Conservation (phyloP, 352 stramenopile species). For the Aphanomyces astaci region DNA sequence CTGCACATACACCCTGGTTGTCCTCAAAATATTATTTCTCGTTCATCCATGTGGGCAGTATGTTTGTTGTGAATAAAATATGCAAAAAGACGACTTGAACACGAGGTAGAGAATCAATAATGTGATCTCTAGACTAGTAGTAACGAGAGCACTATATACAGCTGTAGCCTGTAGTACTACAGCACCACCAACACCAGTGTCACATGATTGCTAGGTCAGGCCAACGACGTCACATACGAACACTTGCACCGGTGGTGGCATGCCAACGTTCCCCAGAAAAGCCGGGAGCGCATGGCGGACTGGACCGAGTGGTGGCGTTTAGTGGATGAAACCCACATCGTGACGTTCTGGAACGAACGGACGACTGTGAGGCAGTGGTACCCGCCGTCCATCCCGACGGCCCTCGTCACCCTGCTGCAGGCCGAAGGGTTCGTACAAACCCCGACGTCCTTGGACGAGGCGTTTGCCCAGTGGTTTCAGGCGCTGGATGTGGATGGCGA, state of each 20-base stretch:
- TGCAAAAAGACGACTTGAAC: too few species aligned
- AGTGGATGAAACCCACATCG: background rate
- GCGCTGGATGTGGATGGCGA: conserved; percentile 2
- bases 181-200: too few species aligned
- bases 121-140: too few species aligned
- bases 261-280: conserved; percentile 3
- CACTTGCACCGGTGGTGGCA: conserved; percentile 11
- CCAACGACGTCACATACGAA: background rate
- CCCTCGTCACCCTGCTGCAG: background rate
- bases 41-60: too few species aligned
- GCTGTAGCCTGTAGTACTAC: too few species aligned
- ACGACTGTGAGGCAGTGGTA: conserved; percentile 10
- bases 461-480: background rate
- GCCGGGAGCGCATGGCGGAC: background rate
- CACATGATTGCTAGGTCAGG: too few species aligned
- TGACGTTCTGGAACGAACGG: conserved; percentile 8
- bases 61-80: too few species aligned
- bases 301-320: background rate
- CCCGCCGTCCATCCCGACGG: background rate
- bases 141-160: too few species aligned
- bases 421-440: background rate
- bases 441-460: background rate
- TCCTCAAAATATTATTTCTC: too few species aligned
- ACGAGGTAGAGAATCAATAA: too few species aligned
- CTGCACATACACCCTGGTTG: too few species aligned